Base-by-base conservation (phyloP, 2,329 filamentous ascomycete species). In the Plenodomus tracheiphilus region DNA sequence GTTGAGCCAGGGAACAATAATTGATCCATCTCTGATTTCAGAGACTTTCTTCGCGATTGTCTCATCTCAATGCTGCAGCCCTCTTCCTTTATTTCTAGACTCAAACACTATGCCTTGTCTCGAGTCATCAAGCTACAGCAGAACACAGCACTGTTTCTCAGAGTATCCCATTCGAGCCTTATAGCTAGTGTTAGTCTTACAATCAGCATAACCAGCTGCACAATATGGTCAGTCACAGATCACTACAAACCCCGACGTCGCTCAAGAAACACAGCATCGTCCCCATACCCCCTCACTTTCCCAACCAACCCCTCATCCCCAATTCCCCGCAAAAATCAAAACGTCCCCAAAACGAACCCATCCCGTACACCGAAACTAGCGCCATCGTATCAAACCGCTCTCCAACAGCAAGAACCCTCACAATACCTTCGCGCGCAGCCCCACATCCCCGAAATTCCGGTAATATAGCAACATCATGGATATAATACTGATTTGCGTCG, bases 401-500 rank as follows among this genome's bases (percentile, higher is more conserved):
- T 1, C 49, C 55, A 36, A 51, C n/a, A 19, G 16, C 39, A 2
- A 49, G 19, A 4, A 53, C 15, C 32, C 9, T 39, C 2, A 47
- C 16, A 4, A 60, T 22, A 17, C 50, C 34, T 15, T 38, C 20
- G 2, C 40, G 41, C 28, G 51, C 51, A 10, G 39, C 25, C 2
- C 59, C 57, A 13, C 21, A 16, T 2, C 59, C 53, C 11, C 47
- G 50, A n/a, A 30, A 28, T 10, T 34, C 42, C 5, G 54, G 48
- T 2, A 62, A 20, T n/a, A 62, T 56, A 3, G 57, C 57, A 1
- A 62, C 20, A 38, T 62, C 59, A 34, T 62, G 59, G 30, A 62
- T 51, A 20, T 58, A 62, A 18, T 58, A 62, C 37, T 60, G 57
- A 15, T 58, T 47, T 13, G 54, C 46, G 21, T 51, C 40, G 3